phyloP scores from a whole-genome alignment of 305 asterid species.

The Stenogyne calaminthoides region DNA sequence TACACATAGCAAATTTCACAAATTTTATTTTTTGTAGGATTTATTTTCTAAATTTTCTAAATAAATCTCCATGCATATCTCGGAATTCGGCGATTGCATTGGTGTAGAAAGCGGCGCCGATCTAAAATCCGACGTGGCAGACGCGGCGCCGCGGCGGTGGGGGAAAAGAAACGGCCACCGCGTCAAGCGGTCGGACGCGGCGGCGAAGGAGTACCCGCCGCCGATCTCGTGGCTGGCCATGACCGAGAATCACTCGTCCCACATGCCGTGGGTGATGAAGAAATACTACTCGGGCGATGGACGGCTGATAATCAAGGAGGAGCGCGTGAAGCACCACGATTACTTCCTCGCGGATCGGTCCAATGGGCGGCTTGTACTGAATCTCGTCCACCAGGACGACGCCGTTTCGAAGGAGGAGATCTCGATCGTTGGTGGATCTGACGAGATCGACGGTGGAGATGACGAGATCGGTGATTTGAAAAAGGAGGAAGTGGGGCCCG shows the following conservation, averaged over 20 bases:
- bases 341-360: constrained; percentile 58
- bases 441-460: constrained; percentile 13
- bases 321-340: constrained; percentile 48
- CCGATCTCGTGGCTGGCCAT: constrained; percentile 49
- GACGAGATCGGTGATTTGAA: constrained; percentile 21
- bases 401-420: constrained; percentile 19
- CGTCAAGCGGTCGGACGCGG: background rate
- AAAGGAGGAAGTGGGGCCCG: constrained; percentile 31
- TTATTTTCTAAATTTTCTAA: background rate
- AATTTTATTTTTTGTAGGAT: background rate
- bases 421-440: background rate
- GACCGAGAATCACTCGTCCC: constrained; percentile 33
- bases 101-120: constrained; percentile 55
- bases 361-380: constrained; percentile 63
- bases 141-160: constrained; percentile 10
- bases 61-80: constrained; percentile 24
- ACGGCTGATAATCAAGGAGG: constrained; percentile 44
- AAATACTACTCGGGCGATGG: constrained; percentile 50
- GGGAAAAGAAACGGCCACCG: background rate
- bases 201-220: constrained; percentile 44
- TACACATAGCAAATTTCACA: background rate
- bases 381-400: constrained; percentile 46
- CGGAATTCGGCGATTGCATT: constrained; percentile 42
- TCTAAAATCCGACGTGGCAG: constrained; percentile 29
- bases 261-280: constrained; percentile 68